phyloP scores from a whole-genome alignment of 306 rosid species.

The Acacia melanoxylon region DNA sequence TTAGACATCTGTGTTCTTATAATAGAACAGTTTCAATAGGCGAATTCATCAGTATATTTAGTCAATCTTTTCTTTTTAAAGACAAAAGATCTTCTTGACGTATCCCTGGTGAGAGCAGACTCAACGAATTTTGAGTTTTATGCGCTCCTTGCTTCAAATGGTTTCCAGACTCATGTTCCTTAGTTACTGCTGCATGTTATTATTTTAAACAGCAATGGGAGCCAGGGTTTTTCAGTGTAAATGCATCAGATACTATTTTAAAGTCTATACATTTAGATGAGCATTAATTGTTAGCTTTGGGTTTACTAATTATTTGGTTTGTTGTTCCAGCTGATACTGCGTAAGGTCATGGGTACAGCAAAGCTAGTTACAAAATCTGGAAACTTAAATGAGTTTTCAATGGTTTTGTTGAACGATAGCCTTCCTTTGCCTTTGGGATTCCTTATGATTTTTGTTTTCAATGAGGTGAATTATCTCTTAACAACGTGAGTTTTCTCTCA shows the following conservation, averaged over 20 bases:
- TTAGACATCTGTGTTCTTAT: no score
- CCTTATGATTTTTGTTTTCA: conserved; percentile 69
- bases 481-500: conserved; percentile 66
- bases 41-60: background rate
- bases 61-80: background rate
- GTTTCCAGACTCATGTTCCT: background rate
- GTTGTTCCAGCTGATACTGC: conserved; percentile 75
- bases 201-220: background rate
- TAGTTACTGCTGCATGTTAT: background rate
- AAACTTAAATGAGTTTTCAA: conserved; percentile 87
- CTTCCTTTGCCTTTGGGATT: conserved; percentile 92
- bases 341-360: conserved; percentile 94
- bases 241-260: background rate
- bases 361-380: conserved; percentile 87
- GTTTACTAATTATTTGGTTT: conserved; percentile 35
- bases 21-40: background rate
- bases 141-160: background rate
- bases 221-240: background rate
- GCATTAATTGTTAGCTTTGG: conserved; percentile 3
- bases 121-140: background rate
- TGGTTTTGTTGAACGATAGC: conserved; percentile 93
- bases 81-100: background rate
- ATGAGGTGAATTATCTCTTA: conserved; percentile 86
- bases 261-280: conserved; percentile 10
- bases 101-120: background rate